Percentiles rank a stretch among this genome's conserved stretches.
Evolutionary conservation across 2,329 filamentous ascomycete genomes (phyloP).

Genomic region (Talaromyces sp.): DNA sequence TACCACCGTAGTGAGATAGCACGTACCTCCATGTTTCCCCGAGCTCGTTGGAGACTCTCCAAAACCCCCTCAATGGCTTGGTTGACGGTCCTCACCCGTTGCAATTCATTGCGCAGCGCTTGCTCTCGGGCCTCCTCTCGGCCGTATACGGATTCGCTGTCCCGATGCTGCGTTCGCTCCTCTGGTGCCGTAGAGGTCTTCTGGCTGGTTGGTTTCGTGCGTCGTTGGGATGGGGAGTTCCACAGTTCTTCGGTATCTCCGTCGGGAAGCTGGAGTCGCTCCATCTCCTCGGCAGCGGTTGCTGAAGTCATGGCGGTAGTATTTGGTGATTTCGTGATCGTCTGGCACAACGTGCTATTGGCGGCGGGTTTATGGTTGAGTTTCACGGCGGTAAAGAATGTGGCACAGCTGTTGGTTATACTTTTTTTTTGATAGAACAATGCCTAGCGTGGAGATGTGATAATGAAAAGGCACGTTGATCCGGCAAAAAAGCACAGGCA

Average conservation of each 20-base stretch:
- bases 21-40: conserved; percentile 47
- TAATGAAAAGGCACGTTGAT: neutral
- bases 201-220: conserved; percentile 27
- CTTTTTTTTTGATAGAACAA: neutral
- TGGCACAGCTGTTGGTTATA: neutral
- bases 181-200: conserved; percentile 34
- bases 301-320: conserved; percentile 25
- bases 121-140: conserved; percentile 66
- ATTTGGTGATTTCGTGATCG: neutral
- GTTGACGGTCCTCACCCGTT: conserved; percentile 82
- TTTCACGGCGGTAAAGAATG: neutral
- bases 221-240: conserved; percentile 50
- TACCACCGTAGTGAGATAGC: neutral
- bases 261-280: conserved; percentile 50
- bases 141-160: conserved; percentile 55
- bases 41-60: conserved; percentile 42
- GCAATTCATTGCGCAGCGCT: conserved; percentile 71
- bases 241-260: conserved; percentile 56
- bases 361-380: neutral
- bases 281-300: conserved; percentile 45
- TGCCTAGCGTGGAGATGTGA: neutral
- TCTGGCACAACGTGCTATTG: neutral
- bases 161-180: conserved; percentile 27
- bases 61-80: conserved; percentile 66
- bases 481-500: neutral